Evolutionary conservation across 805 yeast genomes (phyloP), one percentile per base, ranked within the genome.

Genomic region (Myxozyma monticola): DNA sequence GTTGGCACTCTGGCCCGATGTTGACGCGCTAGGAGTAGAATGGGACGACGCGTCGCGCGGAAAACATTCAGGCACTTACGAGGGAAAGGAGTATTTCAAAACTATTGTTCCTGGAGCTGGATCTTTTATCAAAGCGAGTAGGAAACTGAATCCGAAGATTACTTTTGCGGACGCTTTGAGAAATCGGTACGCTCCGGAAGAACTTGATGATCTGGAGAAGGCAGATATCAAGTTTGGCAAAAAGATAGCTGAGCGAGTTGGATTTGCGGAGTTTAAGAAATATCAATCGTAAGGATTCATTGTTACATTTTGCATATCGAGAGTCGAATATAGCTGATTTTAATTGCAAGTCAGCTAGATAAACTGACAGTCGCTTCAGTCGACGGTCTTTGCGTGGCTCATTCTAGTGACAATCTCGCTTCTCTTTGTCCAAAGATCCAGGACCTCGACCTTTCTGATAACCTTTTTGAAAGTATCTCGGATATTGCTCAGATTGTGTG

Each of bases 11-110:
- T 88, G 96, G 96, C 76, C 78, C 0, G 63, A 65, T 8, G 70
- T 65, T 0, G 35, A 57, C 0, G 88, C 91, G 0, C 65, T 78
- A 12, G 97, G 97, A 0, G 74, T 90, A 2, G 96, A 90, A 65
- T 90, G 96, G 96, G 97, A 90, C 64, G 71, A 80, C 38, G 67
- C 75, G 0, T 48, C 52, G 0, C 71, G 88, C 30, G 97, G 97
- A 1, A 87, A 83, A 60, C 80, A 89, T 64, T 69, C 77, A 54
- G 98, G 98, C 0, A 49, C 63, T 1, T 53, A 79, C 24, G 71
- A 77, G 18, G 87, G 83, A 0, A 60, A 67, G 0, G 59, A 64
- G 45, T 87, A 87, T 64, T 90, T 90, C 64, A 29, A 56, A 5
- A 61, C 70, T 38, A 29, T 31, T n/a, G 67, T 52, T n/a, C 63